Evolutionary conservation across 163 green algal species (phyloP).

Genomic region (Scenedesmus sp.): DNA sequence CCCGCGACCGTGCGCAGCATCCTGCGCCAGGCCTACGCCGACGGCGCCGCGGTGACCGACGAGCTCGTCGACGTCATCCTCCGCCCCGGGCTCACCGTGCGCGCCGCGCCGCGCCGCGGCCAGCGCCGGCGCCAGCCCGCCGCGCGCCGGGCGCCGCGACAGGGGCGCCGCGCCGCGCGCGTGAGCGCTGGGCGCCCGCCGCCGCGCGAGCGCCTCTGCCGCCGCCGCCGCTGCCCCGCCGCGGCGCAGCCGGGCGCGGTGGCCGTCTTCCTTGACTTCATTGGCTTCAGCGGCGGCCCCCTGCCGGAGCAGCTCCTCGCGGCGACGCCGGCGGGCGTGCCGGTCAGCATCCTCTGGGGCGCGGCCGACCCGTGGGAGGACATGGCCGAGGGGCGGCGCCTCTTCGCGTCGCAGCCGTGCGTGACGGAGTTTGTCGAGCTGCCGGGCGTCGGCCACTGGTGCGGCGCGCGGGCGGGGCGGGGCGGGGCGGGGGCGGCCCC

Average conservation of each 20-base stretch:
- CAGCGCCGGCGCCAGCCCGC: too few species aligned
- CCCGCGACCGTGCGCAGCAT: constrained; percentile 84
- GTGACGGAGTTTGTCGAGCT: constrained; percentile 89
- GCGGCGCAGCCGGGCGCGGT: constrained; percentile 85
- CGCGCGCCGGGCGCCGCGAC: too few species aligned
- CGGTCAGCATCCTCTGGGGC: constrained; percentile 45
- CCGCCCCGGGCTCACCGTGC: constrained; percentile 74
- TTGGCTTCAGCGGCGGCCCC: constrained; percentile 89
- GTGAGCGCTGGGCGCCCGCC: too few species aligned
- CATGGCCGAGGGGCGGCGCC: constrained; percentile 72
- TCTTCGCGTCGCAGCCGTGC: constrained; percentile 70
- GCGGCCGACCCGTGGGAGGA: constrained; percentile 96
- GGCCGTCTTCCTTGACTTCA: constrained; percentile 98
- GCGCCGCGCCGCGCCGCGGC: not conserved
- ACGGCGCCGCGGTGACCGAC: constrained; percentile 84
- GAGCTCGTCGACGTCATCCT: constrained; percentile 96
- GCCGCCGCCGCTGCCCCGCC: too few species aligned
- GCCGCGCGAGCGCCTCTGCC: too few species aligned
- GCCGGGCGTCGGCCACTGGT: constrained; percentile 66
- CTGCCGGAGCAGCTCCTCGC: constrained; percentile 90
- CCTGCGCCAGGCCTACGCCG: constrained; percentile 82
- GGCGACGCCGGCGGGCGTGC: constrained; percentile 12
- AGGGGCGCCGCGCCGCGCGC: too few species aligned
- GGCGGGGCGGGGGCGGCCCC: too few species aligned
- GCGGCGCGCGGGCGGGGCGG: too few species aligned